Evolutionary conservation across 2,329 filamentous ascomycete genomes (phyloP).

Genomic region (Aspergillus tamarii): DNA sequence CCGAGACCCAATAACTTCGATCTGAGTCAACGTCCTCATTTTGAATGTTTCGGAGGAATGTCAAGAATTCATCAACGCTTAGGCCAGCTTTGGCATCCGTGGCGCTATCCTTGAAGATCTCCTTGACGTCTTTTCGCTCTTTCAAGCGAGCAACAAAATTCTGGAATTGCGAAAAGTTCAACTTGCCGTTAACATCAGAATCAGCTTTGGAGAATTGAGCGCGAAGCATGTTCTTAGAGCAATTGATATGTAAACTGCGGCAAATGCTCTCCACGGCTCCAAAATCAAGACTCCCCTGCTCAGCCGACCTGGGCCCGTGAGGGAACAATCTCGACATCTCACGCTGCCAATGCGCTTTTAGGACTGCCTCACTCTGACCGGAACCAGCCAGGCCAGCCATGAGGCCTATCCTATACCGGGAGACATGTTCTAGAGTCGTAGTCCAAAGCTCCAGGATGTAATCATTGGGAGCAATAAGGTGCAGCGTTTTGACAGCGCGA

Average conservation of each 20-base stretch:
- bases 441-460: conserved; percentile 79
- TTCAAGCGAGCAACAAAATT: conserved; percentile 83
- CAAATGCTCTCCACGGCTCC: conserved; percentile 80
- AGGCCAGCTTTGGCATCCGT: conserved; percentile 66
- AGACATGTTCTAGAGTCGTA: conserved; percentile 78
- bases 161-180: conserved; percentile 81
- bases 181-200: conserved; percentile 61
- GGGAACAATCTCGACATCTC: conserved; percentile 75
- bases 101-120: conserved; percentile 69
- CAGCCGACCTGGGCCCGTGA: conserved; percentile 45
- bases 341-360: conserved; percentile 81
- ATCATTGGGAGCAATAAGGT: conserved; percentile 78
- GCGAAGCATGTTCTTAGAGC: conserved; percentile 72
- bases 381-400: conserved; percentile 84
- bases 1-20: conserved; percentile 66
- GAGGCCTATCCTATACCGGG: conserved; percentile 82
- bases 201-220: conserved; percentile 76
- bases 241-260: conserved; percentile 88
- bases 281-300: conserved; percentile 75
- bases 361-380: conserved; percentile 75
- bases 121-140: conserved; percentile 76
- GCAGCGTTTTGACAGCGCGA: conserved; percentile 73
- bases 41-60: conserved; percentile 75
- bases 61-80: conserved; percentile 71
- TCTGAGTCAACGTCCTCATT: conserved; percentile 73